These are phyloP conservation scores for Xylaria hypoxylon DNA, from an alignment of 2,329 filamentous ascomycete genomes.

Conservation along the genomic window DNA sequence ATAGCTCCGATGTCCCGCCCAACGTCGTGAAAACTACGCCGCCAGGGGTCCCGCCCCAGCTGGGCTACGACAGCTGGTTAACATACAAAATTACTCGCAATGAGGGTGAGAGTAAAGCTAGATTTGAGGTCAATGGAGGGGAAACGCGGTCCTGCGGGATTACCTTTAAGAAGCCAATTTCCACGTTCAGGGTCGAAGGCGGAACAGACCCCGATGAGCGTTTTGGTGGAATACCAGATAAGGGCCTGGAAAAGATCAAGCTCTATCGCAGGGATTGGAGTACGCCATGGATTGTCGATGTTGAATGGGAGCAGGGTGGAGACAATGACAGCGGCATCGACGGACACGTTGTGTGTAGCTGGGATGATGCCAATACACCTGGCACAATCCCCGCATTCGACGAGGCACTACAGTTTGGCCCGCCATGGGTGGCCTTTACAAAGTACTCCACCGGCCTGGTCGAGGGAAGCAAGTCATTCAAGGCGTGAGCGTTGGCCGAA, in stretches of 20 bases:
- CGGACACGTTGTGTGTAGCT: constrained; percentile 80
- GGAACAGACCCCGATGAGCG: constrained; percentile 69
- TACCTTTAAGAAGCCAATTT: constrained; percentile 75
- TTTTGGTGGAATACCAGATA: constrained; percentile 72
- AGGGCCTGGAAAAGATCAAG: constrained; percentile 74
- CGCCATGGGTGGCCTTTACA: constrained; percentile 81
- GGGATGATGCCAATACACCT: constrained; percentile 83
- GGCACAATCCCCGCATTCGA: constrained; percentile 85
- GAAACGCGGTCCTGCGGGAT: constrained; percentile 86
- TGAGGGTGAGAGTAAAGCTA: constrained; percentile 61
- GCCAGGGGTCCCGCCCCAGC: constrained; percentile 56
- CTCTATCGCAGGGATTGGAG: constrained; percentile 88
- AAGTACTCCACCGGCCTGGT: constrained; percentile 84
- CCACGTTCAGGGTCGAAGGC: constrained; percentile 71
- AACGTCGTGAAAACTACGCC: constrained; percentile 66
- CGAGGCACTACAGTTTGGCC: constrained; percentile 80
- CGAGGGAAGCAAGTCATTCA: constrained; percentile 79
- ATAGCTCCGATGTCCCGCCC: constrained; percentile 70
- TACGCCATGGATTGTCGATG: constrained; percentile 79
- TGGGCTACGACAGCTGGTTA: constrained; percentile 69
- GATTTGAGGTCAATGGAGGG: constrained; percentile 73
- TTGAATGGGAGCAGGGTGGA: constrained; percentile 68
- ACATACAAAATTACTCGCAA: constrained; percentile 68
- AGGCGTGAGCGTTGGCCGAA: constrained; percentile 40
- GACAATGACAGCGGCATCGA: constrained; percentile 58